Evolutionary conservation across 345 rosid genomes (phyloP), one percentile per base, ranked within the genome.

Genomic region (Eucalyptus sp.): DNA sequence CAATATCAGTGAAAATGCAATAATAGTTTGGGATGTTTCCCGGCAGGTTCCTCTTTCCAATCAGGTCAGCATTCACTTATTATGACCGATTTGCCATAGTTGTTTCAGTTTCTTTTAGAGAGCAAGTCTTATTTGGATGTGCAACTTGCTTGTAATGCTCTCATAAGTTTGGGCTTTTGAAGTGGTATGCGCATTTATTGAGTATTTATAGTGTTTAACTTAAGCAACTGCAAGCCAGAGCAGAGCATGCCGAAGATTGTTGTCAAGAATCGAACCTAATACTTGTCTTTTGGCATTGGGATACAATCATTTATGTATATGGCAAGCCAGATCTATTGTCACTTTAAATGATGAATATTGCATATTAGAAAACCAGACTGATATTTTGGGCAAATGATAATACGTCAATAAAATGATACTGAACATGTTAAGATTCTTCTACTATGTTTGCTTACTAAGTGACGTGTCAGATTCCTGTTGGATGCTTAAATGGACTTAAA

Each of bases 21-120:
- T 98, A 89, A 91, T 94, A 27, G 95, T 94, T 79, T 98, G 99
- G 98, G 98, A 98, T 86, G 86, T 97, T 51, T 88, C 92, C 3
- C 92, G 97, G 83, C 94, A 95, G 91, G 90, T 97, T 91, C 97
- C 97, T 24, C 92, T 96, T 60, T 98, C 99, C 81, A 95, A 97
- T 90, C 99, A 97, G 98, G 98, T 97, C 90, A 90, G 90, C 84
- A 60, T 87, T 62, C 86, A 37, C 64, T 80, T 76, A 83, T 89
- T 81, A 62, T 46, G 86, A 79, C 90, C 5, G 17, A 49, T 56
- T 76, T 89, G 41, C 14, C 33, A 68, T 7, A 86, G 68, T 84
- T 41, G 44, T 83, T 88, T 89, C 84, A 89, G 79, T 48, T 15
- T 51, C 60, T 50, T 31, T 12, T 54, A 60, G 66, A 37, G 27